Base-by-base conservation (phyloP, 148 eudicot genomes). In the Linanthus parryae region DNA sequence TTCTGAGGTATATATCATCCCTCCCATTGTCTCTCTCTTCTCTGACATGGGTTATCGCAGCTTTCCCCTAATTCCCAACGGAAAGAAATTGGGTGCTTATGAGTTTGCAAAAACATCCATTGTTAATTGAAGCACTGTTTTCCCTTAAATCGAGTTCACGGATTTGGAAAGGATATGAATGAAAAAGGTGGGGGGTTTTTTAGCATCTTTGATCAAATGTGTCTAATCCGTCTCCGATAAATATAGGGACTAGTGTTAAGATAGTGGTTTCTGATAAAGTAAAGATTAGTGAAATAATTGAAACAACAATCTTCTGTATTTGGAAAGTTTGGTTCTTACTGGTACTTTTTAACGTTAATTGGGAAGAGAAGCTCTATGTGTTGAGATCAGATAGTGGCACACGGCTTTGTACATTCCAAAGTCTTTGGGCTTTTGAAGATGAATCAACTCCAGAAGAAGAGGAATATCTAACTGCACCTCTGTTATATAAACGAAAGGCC, bases 341-440 rank as follows among this genome's bases (percentile, higher is more conserved):
- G n/a, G 23, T 29, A 37, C 18, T n/a, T n/a, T 26, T 20, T 16
- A 40, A 39, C 45, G 34, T 21, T 51, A 38, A 49, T 12, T 48
- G 45, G 60, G 13, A 15, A 43, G 62, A 48, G 48, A 73, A 61
- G 57, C 63, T 68, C 67, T 91, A 85, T 71, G 91, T 82, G 97
- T 65, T 70, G 69, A 78, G 75, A 78, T 62, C 70, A 80, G 82
- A 76, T 55, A 7, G 64, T 21, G 53, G 78, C 95, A 85, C 97
- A 82, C 83, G 97, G 70, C 75, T 72, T 78, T 83, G 68, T 92
- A 59, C 8, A 64, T 69, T 64, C 67, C 95, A 73, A 90, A 67
- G 97, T 59, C n/a, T 56, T 69, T 67, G 38, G 76, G 41, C 41
- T 31, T 69, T 66, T 64, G 61, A 69, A 72, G 68, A 52, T 61